Conservation (phyloP, 2,329 filamentous ascomycete species). For the Fusarium piperis region DNA sequence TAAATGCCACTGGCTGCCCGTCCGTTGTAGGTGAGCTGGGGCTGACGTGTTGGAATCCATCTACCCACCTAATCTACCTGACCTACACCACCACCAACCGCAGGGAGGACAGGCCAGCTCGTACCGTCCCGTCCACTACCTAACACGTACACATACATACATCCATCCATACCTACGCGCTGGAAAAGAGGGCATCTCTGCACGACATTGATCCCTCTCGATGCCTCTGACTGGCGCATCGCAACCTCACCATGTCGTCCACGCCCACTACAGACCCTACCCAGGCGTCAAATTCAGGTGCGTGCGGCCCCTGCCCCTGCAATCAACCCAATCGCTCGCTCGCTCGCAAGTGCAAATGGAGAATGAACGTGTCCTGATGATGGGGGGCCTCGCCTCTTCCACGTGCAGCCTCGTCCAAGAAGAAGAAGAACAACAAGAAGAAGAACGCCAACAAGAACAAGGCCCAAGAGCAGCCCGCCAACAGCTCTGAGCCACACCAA, state of each 20-base stretch:
- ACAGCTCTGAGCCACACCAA: constrained; percentile 45
- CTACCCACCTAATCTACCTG: background rate
- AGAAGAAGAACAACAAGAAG: constrained; percentile 70
- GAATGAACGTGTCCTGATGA: constrained; percentile 45
- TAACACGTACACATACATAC: constrained; percentile 2
- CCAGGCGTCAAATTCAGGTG: constrained; percentile 50
- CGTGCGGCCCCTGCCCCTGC: constrained; percentile 41
- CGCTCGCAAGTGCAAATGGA: constrained; percentile 22
- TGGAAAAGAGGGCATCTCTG: constrained; percentile 30
- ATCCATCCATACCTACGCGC: constrained; percentile 21
- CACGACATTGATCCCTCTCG: constrained; percentile 29
- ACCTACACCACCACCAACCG: constrained; percentile 5
- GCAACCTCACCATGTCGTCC: constrained; percentile 52
- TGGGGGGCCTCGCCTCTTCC: constrained; percentile 31
- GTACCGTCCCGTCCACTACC: background rate
- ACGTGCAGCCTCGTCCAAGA: constrained; percentile 56
- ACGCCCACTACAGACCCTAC: constrained; percentile 48
- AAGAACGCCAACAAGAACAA: constrained; percentile 63
- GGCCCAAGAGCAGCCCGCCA: constrained; percentile 49
- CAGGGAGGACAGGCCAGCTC: constrained; percentile 29
- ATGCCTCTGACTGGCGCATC: constrained; percentile 38
- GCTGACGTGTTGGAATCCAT: constrained; percentile 41
- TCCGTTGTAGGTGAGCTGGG: background rate
- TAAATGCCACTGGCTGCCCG: constrained; percentile 31
- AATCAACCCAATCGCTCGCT: constrained; percentile 11